These are phyloP conservation scores for Eimeria sp. DNA, from an alignment of 169 alveolate species.

Conservation along the genomic window DNA sequence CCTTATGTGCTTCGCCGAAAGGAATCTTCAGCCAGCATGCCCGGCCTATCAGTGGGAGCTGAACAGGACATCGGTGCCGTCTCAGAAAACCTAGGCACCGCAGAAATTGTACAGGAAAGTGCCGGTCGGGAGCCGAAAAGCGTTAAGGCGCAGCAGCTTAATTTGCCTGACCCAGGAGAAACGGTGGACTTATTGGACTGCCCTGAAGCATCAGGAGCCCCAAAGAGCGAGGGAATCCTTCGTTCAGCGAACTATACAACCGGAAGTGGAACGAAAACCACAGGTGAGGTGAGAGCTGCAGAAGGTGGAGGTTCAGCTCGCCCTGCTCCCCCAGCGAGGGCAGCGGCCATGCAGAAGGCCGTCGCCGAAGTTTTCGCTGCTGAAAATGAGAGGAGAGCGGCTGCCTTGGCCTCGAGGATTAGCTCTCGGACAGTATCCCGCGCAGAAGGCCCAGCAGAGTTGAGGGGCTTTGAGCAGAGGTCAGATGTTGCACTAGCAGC, in stretches of 20 bases:
- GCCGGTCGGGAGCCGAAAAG: background rate
- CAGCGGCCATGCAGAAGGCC: constrained; percentile 7
- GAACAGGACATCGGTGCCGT: background rate
- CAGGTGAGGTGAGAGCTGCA: background rate
- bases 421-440: constrained; percentile 38
- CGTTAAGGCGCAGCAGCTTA: background rate
- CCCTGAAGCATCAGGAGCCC: background rate
- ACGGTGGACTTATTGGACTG: background rate
- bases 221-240: background rate
- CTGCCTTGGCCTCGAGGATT: constrained; percentile 40
- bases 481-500: constrained; percentile 47
- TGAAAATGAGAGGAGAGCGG: constrained; percentile 39
- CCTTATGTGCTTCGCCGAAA: background rate
- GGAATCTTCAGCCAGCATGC: background rate
- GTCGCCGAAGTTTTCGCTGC: constrained; percentile 28
- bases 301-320: background rate
- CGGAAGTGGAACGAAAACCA: background rate
- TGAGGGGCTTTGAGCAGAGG: background rate
- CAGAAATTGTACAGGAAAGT: background rate
- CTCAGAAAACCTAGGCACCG: background rate
- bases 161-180: background rate
- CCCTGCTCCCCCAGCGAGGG: background rate
- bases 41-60: background rate
- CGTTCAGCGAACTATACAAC: background rate
- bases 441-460: constrained; percentile 20